phyloP scores from a whole-genome alignment of 345 rosid species.

The Mallotus nudiflorus region DNA sequence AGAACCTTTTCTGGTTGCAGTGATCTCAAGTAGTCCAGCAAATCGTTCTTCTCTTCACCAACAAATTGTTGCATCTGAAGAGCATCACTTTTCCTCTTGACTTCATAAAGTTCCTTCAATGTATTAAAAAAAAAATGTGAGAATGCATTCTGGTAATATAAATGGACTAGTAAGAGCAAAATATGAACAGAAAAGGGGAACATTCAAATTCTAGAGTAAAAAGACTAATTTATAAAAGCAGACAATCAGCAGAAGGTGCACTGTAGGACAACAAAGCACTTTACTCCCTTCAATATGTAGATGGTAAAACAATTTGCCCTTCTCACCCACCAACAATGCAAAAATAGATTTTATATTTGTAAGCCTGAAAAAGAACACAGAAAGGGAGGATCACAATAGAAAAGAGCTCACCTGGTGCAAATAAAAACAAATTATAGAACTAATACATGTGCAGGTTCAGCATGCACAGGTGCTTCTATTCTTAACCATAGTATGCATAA shows the following conservation, averaged over 20 bases:
- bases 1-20: constrained; percentile 91
- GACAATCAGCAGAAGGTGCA: not conserved
- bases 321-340: not conserved
- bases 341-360: too few species aligned
- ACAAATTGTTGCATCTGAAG: constrained; percentile 99
- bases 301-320: not conserved
- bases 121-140: constrained; percentile 13
- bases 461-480: not conserved
- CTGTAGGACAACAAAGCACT: too few species aligned
- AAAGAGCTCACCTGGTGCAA: not conserved
- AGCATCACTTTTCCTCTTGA: constrained; percentile 83
- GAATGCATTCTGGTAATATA: constrained; percentile 9
- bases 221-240: not conserved
- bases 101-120: constrained; percentile 75
- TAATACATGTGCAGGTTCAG: not conserved
- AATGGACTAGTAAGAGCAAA: not conserved
- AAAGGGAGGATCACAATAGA: too few species aligned
- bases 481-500: not conserved
- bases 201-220: not conserved
- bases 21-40: constrained; percentile 90
- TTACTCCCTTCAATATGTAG: not conserved
- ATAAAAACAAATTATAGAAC: not conserved
- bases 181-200: not conserved
- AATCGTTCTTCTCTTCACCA: constrained; percentile 97
- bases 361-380: too few species aligned